Base-by-base conservation (phyloP, 768 basidiomycete species). In the Chalciporus chontae region DNA sequence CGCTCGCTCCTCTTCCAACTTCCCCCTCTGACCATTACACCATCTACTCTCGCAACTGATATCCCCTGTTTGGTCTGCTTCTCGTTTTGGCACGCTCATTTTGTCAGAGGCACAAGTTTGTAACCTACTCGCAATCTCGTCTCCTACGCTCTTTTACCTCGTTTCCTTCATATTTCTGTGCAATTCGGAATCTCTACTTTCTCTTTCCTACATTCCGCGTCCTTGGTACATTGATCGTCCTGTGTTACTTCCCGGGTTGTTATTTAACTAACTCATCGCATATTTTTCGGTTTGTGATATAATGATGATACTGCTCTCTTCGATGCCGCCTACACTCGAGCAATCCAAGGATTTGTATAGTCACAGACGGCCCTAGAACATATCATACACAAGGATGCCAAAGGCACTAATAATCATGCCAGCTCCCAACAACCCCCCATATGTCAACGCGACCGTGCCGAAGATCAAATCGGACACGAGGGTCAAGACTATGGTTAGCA, bases 401-500 rank as follows among this genome's bases (percentile, higher is more conserved):
- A 97, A 97, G 2, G 92, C 94, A 10, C 77, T 70, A 10, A 92
- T 78, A 56, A 97, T 95, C 59, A 84, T 77, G 17, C 79, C 78
- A 44, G 86, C 87, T 8, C 94, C 94, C 10, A 84, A 40, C 17
- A 94, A 53, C 48, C 90, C 89, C 77, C 85, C 86, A 3, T 78
- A 21, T 0, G 85, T 90, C 50, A 93, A 63, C 1, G 77, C 73
- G 32, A 81, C 76, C 45, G 77, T 75, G 18, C 90, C 83, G 53
- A 93, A 85, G 15, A 85, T 55, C 8, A 86, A 74, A 68, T 97
- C 94, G 37, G 87, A 81, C 14, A 90, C 59, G 41, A 93, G 80
- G 13, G 93, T 89, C 43, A 96, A 77, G 32, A 95, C 90, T 56
- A 95, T 94, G 5, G 94, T 94, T n/a, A 95, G 76, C n/a, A 98